Evolutionary conservation across 345 rosid species (phyloP).

Genomic region (Erodium maritimum): DNA sequence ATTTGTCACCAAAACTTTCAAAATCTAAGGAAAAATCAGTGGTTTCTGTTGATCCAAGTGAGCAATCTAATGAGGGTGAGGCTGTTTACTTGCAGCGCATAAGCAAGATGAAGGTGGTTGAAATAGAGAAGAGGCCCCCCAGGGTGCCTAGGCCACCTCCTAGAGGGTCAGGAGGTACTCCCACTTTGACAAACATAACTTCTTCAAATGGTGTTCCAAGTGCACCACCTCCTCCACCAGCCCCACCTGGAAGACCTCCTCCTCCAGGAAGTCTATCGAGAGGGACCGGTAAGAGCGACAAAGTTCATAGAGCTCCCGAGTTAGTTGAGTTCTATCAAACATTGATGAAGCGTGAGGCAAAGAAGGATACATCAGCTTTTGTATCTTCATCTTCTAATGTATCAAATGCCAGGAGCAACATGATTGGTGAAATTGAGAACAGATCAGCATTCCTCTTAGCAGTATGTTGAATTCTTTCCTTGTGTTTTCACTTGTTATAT

Average conservation of each 20-base stretch:
- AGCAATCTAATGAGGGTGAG: constrained; percentile 44
- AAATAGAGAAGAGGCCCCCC: constrained; percentile 80
- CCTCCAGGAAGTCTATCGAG: constrained; percentile 80
- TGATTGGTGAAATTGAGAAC: constrained; percentile 93
- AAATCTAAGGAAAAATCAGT: constrained; percentile 58
- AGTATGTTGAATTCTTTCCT: constrained; percentile 26
- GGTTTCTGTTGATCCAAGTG: constrained; percentile 25
- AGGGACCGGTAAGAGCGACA: constrained; percentile 50
- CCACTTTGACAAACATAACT: constrained; percentile 17
- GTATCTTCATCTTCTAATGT: constrained; percentile 53
- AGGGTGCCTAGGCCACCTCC: constrained; percentile 87
- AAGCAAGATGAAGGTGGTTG: constrained; percentile 59
- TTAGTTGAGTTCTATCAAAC: constrained; percentile 88
- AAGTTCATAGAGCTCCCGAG: constrained; percentile 93
- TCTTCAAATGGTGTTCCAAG: constrained; percentile 19
- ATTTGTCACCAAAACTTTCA: constrained; percentile 64
- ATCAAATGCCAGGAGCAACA: constrained; percentile 74
- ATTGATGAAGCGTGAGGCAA: constrained; percentile 92
- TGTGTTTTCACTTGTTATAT: too few species aligned
- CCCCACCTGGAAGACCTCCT: constrained; percentile 55
- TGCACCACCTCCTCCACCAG: constrained; percentile 11
- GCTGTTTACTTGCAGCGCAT: constrained; percentile 36
- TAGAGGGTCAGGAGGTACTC: constrained; percentile 30
- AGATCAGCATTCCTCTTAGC: constrained; percentile 92
- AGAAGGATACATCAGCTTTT: constrained; percentile 68